A percentile compares a stretch with the other conserved stretches of the same genome.
Conservation (phyloP, 2,329 filamentous ascomycete species). For the Ceratocystis colombiana region DNA sequence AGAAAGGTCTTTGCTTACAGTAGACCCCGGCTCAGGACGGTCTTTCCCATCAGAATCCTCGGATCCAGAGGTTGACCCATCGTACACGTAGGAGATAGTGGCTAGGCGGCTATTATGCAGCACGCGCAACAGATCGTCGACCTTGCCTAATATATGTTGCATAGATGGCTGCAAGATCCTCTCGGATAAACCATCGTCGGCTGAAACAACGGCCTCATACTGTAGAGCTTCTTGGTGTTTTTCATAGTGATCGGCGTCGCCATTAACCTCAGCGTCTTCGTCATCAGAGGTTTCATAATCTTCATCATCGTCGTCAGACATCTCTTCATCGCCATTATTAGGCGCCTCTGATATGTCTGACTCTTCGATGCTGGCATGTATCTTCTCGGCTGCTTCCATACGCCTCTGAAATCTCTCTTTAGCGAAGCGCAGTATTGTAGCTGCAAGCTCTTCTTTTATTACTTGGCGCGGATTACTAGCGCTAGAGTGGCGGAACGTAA, state of each 20-base stretch:
- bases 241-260: background rate
- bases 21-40: background rate
- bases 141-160: slow-evolving; percentile 56
- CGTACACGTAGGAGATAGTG: slow-evolving; percentile 24
- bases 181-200: slow-evolving; percentile 60
- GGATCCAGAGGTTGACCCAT: slow-evolving; percentile 24
- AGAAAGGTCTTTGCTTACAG: background rate
- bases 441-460: slow-evolving; percentile 22
- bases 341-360: slow-evolving; percentile 14
- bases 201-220: slow-evolving; percentile 47
- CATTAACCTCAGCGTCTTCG: background rate
- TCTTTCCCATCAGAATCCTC: background rate
- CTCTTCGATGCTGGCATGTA: slow-evolving; percentile 20
- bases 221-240: slow-evolving; percentile 26
- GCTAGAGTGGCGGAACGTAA: background rate
- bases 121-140: slow-evolving; percentile 60
- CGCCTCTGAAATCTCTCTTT: slow-evolving; percentile 17
- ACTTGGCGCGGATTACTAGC: slow-evolving; percentile 5
- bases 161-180: slow-evolving; percentile 56
- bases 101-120: slow-evolving; percentile 56
- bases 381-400: slow-evolving; percentile 7
- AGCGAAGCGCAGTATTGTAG: slow-evolving; percentile 17
- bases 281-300: slow-evolving; percentile 12
- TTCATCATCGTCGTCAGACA: background rate
- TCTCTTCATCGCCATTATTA: slow-evolving; percentile 14